phyloP scores from a whole-genome alignment of 305 asterid genomes.

The Fraxinus angustifolia region DNA sequence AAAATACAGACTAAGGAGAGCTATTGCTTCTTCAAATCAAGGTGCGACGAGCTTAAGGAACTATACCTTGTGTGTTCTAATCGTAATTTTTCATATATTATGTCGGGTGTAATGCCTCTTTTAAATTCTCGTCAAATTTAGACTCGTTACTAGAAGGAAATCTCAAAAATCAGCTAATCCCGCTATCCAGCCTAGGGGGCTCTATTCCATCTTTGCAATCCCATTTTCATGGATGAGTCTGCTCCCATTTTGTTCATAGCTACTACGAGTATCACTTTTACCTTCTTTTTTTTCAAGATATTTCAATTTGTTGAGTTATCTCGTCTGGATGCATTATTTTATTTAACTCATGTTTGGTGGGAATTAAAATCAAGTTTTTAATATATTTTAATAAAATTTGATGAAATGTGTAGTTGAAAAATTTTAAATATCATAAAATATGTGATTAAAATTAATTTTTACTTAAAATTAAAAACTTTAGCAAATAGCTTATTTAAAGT shows the following conservation, averaged over 20 bases:
- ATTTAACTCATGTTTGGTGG: no score
- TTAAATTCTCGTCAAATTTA: background rate
- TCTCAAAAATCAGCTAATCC: background rate
- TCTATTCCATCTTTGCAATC: background rate
- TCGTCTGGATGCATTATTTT: background rate
- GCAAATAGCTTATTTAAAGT: background rate
- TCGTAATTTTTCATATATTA: background rate
- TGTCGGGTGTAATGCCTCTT: background rate
- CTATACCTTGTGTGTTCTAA: background rate
- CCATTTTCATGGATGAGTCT: background rate
- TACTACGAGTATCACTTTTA: no score
- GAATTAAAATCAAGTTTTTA: no score
- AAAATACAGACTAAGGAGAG: background rate
- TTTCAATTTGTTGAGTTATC: background rate
- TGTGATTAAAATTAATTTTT: no score
- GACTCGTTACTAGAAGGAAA: background rate
- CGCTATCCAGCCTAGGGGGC: background rate
- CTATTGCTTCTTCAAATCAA: background rate
- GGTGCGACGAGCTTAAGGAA: background rate
- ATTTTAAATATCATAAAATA: no score
- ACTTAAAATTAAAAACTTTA: no score
- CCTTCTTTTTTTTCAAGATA: background rate
- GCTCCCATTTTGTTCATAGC: no score
- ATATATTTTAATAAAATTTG: no score
- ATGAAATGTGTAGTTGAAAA: no score